Conservation (phyloP, 805 yeast species). For the Jamesozyma piceae region DNA sequence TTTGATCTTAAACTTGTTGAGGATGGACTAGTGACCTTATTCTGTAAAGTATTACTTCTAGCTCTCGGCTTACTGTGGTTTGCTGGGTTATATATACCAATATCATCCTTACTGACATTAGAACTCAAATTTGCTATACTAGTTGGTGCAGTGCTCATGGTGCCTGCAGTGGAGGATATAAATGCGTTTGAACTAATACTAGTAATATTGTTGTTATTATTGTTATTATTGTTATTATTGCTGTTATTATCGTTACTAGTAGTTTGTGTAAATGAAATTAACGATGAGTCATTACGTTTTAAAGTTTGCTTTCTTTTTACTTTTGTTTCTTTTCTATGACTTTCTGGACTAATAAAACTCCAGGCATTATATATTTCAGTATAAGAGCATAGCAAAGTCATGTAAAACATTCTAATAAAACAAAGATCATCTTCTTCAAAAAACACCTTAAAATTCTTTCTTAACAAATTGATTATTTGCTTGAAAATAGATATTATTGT, state of each 20-base stretch:
- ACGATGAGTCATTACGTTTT: slow-evolving; percentile 5
- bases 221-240: not conserved
- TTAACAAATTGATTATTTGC: slow-evolving; percentile 33
- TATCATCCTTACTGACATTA: not conserved
- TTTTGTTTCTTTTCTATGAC: not conserved
- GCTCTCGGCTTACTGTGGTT: slow-evolving; percentile 14
- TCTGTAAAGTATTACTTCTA: slow-evolving; percentile 22
- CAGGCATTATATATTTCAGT: slow-evolving; percentile 63
- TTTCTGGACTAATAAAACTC: slow-evolving; percentile 22
- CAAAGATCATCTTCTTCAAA: slow-evolving; percentile 53
- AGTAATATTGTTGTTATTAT: not conserved
- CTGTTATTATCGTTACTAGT: not conserved
- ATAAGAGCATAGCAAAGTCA: slow-evolving; percentile 53
- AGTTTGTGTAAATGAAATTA: slow-evolving; percentile 2
- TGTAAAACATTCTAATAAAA: slow-evolving; percentile 52
- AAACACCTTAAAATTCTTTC: slow-evolving; percentile 40
- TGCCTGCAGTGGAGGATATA: not conserved
- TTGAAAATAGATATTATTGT: slow-evolving; percentile 41
- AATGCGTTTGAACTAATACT: not conserved
- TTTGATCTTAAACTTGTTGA: not conserved
- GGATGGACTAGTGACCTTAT: slow-evolving; percentile 1
- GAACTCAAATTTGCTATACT: no score
- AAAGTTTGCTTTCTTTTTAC: slow-evolving; percentile 3
- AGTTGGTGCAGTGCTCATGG: not conserved
- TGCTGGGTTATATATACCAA: not conserved